A percentile compares a stretch with the other conserved stretches of the same genome.
These are phyloP conservation scores for Sphaerostilbella broomeana DNA, from an alignment of 2,329 filamentous ascomycete species.

Conservation along the genomic window DNA sequence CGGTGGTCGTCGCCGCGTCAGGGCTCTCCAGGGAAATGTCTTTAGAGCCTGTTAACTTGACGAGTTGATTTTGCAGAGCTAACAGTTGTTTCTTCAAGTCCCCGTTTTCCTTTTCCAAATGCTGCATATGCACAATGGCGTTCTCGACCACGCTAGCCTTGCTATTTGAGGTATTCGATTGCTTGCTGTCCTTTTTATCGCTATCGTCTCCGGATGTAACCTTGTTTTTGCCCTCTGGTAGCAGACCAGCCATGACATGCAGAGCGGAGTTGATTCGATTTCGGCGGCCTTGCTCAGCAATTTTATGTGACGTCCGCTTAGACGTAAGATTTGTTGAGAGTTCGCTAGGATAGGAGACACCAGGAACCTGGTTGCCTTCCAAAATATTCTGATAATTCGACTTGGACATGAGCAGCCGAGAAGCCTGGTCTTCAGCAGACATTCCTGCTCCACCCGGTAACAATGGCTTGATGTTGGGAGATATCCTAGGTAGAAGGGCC, in stretches of 20 bases:
- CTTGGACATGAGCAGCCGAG: constrained; percentile 80
- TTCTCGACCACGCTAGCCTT: constrained; percentile 97
- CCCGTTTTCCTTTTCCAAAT: constrained; percentile 67
- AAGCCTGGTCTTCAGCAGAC: constrained; percentile 53
- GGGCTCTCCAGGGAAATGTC: not conserved
- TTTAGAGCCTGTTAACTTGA: constrained; percentile 19
- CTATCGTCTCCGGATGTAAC: constrained; percentile 37
- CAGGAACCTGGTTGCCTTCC: constrained; percentile 84
- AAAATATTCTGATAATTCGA: constrained; percentile 98
- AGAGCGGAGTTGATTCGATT: constrained; percentile 94
- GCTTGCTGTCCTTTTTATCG: constrained; percentile 43
- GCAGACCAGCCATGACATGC: constrained; percentile 78
- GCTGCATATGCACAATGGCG: constrained; percentile 91
- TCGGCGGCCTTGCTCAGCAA: constrained; percentile 89
- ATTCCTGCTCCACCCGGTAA: constrained; percentile 55
- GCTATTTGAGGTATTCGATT: constrained; percentile 60
- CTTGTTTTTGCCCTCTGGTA: constrained; percentile 53
- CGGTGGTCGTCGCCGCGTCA: not conserved
- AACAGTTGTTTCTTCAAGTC: constrained; percentile 57
- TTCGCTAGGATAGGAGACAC: constrained; percentile 83
- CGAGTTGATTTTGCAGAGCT: constrained; percentile 27
- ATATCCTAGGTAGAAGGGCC: constrained; percentile 80
- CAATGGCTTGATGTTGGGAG: constrained; percentile 87
- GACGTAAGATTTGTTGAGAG: constrained; percentile 90
- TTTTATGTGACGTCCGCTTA: constrained; percentile 95